Evolutionary conservation across 768 basidiomycete species (phyloP).

Genomic region (Rickenella mellea): DNA sequence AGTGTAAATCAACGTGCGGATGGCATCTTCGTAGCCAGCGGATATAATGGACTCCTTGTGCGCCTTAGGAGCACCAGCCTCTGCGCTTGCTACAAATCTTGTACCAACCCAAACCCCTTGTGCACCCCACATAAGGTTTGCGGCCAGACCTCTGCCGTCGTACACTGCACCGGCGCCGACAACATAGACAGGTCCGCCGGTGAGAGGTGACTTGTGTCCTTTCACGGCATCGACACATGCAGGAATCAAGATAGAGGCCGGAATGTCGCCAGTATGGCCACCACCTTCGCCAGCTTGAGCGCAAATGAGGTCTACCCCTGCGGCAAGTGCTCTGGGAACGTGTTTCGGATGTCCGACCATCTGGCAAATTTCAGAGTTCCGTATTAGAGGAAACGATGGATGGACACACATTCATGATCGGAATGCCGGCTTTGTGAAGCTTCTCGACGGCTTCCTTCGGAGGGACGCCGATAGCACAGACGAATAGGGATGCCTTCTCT

Average conservation of each 20-base stretch:
- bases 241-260: slow-evolving; percentile 82
- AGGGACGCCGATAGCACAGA: slow-evolving; percentile 85
- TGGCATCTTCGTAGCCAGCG: slow-evolving; percentile 69
- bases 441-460: slow-evolving; percentile 71
- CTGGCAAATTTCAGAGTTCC: slow-evolving; percentile 14
- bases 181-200: slow-evolving; percentile 76
- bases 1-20: slow-evolving; percentile 82
- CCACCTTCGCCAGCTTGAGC: slow-evolving; percentile 92
- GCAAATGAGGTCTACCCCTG: slow-evolving; percentile 87
- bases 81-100: slow-evolving; percentile 74
- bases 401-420: slow-evolving; percentile 69
- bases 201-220: slow-evolving; percentile 69
- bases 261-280: slow-evolving; percentile 76
- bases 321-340: slow-evolving; percentile 68
- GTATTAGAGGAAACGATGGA: neutral
- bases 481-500: slow-evolving; percentile 81
- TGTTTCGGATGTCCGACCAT: slow-evolving; percentile 97
- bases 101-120: slow-evolving; percentile 79
- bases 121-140: slow-evolving; percentile 84
- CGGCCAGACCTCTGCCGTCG: slow-evolving; percentile 80
- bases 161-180: slow-evolving; percentile 88
- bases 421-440: slow-evolving; percentile 77
- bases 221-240: slow-evolving; percentile 81
- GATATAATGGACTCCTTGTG: slow-evolving; percentile 75
- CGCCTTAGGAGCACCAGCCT: slow-evolving; percentile 73